These are phyloP conservation scores for Hirschioporus abietinus DNA, from an alignment of 768 basidiomycete species.

Conservation along the genomic window DNA sequence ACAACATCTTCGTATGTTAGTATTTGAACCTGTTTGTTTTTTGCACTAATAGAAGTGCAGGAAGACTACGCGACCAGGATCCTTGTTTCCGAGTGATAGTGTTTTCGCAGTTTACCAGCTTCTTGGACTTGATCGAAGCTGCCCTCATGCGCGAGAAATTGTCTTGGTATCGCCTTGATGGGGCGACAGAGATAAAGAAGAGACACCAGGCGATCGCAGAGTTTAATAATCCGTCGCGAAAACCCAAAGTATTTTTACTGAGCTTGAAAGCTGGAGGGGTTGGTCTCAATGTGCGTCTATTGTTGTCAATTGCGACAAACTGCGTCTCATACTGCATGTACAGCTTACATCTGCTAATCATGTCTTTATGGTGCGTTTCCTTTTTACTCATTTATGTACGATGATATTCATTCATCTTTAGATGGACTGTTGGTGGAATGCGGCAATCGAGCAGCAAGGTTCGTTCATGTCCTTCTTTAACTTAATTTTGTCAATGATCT, in stretches of 20 bases:
- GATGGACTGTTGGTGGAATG: constrained; percentile 96
- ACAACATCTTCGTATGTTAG: constrained; percentile 55
- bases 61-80: constrained; percentile 62
- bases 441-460: constrained; percentile 80
- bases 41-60: constrained; percentile 25
- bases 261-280: constrained; percentile 91
- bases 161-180: constrained; percentile 80
- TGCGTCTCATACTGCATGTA: constrained; percentile 6
- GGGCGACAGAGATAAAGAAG: constrained; percentile 85
- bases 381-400: not conserved
- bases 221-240: constrained; percentile 65
- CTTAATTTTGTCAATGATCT: too few relatives aligned
- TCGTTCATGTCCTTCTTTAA: not conserved
- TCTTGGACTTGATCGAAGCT: constrained; percentile 74
- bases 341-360: constrained; percentile 34
- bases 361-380: constrained; percentile 44
- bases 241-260: constrained; percentile 71
- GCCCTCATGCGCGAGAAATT: constrained; percentile 65
- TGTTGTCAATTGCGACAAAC: not conserved
- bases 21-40: not conserved
- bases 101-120: constrained; percentile 88
- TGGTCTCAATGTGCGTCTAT: constrained; percentile 65
- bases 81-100: constrained; percentile 79
- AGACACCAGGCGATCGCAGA: constrained; percentile 68
- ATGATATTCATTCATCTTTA: constrained; percentile 23